Evolutionary conservation across 2,329 filamentous ascomycete genomes (phyloP).

Genomic region (Pseudogymnoascus sp.): DNA sequence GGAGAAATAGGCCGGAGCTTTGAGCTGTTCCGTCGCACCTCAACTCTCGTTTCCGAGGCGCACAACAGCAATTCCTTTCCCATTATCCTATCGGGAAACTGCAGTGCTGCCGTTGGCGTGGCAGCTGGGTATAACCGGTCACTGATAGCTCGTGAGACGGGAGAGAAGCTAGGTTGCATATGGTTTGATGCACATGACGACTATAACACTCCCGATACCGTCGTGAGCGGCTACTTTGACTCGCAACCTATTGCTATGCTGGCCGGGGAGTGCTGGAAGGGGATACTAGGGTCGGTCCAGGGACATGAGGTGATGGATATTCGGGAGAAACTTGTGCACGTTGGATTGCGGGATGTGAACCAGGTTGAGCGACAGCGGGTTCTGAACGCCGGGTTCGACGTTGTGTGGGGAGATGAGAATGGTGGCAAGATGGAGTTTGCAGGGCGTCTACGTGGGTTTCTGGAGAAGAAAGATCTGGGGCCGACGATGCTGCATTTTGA

Average conservation of each 20-base stretch:
- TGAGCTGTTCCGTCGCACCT: slow-evolving; percentile 34
- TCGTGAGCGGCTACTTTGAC: slow-evolving; percentile 34
- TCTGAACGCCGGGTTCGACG: slow-evolving; percentile 25
- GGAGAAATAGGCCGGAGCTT: slow-evolving; percentile 36
- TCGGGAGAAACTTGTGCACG: slow-evolving; percentile 23
- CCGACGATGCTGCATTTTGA: slow-evolving; percentile 32
- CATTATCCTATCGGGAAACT: slow-evolving; percentile 35
- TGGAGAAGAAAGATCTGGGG: slow-evolving; percentile 15
- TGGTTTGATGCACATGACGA: slow-evolving; percentile 42
- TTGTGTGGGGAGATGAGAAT: slow-evolving; percentile 26
- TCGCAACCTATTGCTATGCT: slow-evolving; percentile 34
- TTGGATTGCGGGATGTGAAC: slow-evolving; percentile 26
- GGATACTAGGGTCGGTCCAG: slow-evolving; percentile 29
- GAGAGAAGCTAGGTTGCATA: slow-evolving; percentile 28
- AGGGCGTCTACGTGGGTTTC: slow-evolving; percentile 12
- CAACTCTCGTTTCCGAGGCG: slow-evolving; percentile 27
- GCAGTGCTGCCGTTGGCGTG: slow-evolving; percentile 31
- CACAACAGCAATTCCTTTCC: slow-evolving; percentile 30
- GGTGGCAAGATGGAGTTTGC: slow-evolving; percentile 18
- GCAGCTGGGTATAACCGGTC: slow-evolving; percentile 29
- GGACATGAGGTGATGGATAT: slow-evolving; percentile 22
- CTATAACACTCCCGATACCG: slow-evolving; percentile 32
- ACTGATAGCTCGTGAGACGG: background rate
- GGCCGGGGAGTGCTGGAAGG: slow-evolving; percentile 29
- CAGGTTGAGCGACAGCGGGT: slow-evolving; percentile 29